Evolutionary conservation across 2,329 filamentous ascomycete genomes (phyloP), one percentile per base, ranked within the genome.

Genomic region (Nothopassalora personata): DNA sequence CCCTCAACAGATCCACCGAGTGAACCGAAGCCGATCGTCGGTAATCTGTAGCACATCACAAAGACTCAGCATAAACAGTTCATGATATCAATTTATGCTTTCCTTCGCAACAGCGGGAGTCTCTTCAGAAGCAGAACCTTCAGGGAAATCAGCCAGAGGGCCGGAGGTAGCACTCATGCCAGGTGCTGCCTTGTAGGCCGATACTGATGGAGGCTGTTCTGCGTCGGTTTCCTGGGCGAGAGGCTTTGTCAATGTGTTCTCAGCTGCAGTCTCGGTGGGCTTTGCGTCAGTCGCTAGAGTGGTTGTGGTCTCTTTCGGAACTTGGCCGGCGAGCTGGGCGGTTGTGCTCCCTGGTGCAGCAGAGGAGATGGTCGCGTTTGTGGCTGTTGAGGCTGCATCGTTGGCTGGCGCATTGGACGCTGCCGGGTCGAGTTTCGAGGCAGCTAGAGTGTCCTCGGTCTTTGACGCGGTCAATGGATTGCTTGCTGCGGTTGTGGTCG

Each of bases 101-200:
- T 5, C 46, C 39, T 43, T 18, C 13, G 39, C 39, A 18, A 15
- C 39, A 43, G 31, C 31, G 31, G 39, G 39, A n/a, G 39, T 34
- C 30, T 58, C 30, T 39, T 60, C 54, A 36, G 34, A 49, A 18
- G 46, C 54, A 36, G n/a, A 49, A 54, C 58, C 54, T 49, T 54
- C 28, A 27, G 64, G 64, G 33, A 60, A 66, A 23, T 66, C 64
- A 45, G 63, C 62, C 15, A 66, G 51, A 11, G 64, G 64, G n/a
- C 64, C 64, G 10, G 59, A 62, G 2, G 64, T 66, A n/a, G 64
- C 64, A 55, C 61, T 64, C 64, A 66, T 65, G 30, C 61, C 60
- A 9, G 61, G 55, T 43, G 60, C 50, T 33, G 55, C 57, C 1
- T 54, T 36, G 48, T 19, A n/a, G 3, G 56, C 18, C 19, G 49